These are phyloP conservation scores for Aspergillus glaucus DNA, from an alignment of 2,329 filamentous ascomycete genomes.

Conservation along the genomic window DNA sequence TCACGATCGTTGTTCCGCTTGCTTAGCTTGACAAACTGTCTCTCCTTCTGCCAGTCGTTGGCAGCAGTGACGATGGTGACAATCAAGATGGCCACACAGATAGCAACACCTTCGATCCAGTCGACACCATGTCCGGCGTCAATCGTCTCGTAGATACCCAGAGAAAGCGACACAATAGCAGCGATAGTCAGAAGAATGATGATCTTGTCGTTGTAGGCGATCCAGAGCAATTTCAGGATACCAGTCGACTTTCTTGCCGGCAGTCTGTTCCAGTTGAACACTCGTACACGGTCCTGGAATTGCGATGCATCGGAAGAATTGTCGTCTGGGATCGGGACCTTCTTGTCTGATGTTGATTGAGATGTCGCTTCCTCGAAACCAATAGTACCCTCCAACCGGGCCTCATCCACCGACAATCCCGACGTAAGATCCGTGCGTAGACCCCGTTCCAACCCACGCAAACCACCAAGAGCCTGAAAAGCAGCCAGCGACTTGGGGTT, in stretches of 20 bases:
- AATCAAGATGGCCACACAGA: slow-evolving; percentile 59
- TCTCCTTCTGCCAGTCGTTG: slow-evolving; percentile 64
- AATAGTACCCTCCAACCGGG: slow-evolving; percentile 56
- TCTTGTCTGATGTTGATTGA: slow-evolving; percentile 10
- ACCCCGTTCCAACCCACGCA: slow-evolving; percentile 71
- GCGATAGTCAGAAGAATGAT: slow-evolving; percentile 64
- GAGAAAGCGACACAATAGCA: slow-evolving; percentile 60
- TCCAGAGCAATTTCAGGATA: slow-evolving; percentile 58
- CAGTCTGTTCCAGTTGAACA: slow-evolving; percentile 57
- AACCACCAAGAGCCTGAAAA: slow-evolving; percentile 72
- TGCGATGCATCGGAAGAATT: slow-evolving; percentile 16
- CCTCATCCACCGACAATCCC: slow-evolving; percentile 73
- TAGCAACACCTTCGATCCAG: slow-evolving; percentile 64
- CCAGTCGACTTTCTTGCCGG: slow-evolving; percentile 59
- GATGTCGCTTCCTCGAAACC: slow-evolving; percentile 64
- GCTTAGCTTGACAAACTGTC: slow-evolving; percentile 59
- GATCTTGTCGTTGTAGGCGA: slow-evolving; percentile 67
- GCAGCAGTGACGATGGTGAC: slow-evolving; percentile 57
- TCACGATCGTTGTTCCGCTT: slow-evolving; percentile 56
- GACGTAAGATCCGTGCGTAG: slow-evolving; percentile 64
- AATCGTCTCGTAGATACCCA: slow-evolving; percentile 64
- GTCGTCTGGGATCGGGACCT: neutral
- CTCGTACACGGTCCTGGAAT: slow-evolving; percentile 53
- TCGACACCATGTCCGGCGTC: slow-evolving; percentile 47
- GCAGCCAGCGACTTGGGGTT: slow-evolving; percentile 83